Conservation (phyloP, 495 filamentous ascomycete species). For the Aspergillus leporis region DNA sequence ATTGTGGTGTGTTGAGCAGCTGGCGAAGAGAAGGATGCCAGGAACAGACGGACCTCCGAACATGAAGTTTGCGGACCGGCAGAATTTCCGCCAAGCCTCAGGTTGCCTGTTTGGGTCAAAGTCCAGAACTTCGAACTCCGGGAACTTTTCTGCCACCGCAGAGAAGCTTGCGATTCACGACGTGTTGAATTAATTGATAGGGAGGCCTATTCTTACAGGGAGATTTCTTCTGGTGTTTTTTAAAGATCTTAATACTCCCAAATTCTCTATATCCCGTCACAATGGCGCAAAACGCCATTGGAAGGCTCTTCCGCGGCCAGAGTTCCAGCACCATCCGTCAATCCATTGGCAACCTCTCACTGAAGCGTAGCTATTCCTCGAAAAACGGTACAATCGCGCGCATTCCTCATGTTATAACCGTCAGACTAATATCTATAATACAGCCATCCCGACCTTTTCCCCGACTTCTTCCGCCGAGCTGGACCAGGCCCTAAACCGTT, state of each 20-base stretch:
- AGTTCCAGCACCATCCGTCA: conserved; percentile 33
- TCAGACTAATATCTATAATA: conserved; percentile 3
- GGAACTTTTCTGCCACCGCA: conserved; percentile 27
- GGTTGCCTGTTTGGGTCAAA: conserved; percentile 23
- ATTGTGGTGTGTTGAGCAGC: conserved; percentile 3
- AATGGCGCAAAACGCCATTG: conserved; percentile 45
- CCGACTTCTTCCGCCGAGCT: conserved; percentile 54
- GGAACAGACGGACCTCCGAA: neutral
- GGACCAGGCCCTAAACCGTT: conserved; percentile 49
- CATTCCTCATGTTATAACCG: neutral
- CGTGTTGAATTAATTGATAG: too few species aligned
- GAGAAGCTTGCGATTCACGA: conserved; percentile 1
- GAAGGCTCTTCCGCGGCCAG: conserved; percentile 40
- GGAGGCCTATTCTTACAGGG: too few species aligned
- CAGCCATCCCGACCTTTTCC: conserved; percentile 50
- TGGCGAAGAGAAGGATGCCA: conserved; percentile 1
- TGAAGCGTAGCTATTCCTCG: conserved; percentile 34
- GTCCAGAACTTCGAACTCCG: conserved; percentile 10
- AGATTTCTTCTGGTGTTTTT: neutral
- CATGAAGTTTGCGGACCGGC: conserved; percentile 30
- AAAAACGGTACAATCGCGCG: conserved; percentile 30
- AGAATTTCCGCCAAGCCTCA: conserved; percentile 47
- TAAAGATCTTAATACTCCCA: neutral
- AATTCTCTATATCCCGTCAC: neutral
- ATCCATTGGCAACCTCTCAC: conserved; percentile 31